Evolutionary conservation across 2,329 filamentous ascomycete species (phyloP).

Genomic region (Diaporthe humulicola): DNA sequence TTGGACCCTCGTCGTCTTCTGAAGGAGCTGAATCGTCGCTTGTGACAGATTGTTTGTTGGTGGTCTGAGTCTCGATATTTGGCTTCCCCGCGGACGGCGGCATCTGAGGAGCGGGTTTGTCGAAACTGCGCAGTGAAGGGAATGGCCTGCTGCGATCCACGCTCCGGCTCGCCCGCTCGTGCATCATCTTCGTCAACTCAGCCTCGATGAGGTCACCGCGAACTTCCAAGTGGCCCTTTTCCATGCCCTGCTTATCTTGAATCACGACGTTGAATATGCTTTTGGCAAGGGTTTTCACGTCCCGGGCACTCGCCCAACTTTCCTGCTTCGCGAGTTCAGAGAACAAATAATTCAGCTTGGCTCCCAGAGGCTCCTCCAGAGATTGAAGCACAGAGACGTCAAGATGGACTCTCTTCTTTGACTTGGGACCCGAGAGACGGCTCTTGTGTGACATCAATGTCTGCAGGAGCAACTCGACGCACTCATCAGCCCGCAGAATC

Average conservation of each 20-base stretch:
- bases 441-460: conserved; percentile 47
- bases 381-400: conserved; percentile 46
- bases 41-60: conserved; percentile 1
- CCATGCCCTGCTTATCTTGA: conserved; percentile 47
- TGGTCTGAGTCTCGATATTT: background rate
- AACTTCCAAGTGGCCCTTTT: conserved; percentile 37
- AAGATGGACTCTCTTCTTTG: conserved; percentile 38
- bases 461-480: conserved; percentile 57
- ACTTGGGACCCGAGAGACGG: conserved; percentile 35
- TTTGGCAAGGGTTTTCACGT: conserved; percentile 68
- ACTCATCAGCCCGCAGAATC: conserved; percentile 56
- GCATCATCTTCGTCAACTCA: conserved; percentile 42
- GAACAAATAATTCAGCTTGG: conserved; percentile 53
- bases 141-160: background rate
- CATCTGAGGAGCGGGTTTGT: background rate
- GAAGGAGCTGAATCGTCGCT: background rate
- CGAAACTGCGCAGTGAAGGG: background rate
- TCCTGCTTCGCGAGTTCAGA: conserved; percentile 54
- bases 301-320: conserved; percentile 74
- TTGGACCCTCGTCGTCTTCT: background rate
- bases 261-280: conserved; percentile 59
- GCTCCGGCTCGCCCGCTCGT: conserved; percentile 43
- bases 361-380: conserved; percentile 44
- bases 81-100: background rate
- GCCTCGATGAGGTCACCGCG: conserved; percentile 31